Conservation (phyloP, 371 early-diverging fungal species). For the Zychaea mexicana region DNA sequence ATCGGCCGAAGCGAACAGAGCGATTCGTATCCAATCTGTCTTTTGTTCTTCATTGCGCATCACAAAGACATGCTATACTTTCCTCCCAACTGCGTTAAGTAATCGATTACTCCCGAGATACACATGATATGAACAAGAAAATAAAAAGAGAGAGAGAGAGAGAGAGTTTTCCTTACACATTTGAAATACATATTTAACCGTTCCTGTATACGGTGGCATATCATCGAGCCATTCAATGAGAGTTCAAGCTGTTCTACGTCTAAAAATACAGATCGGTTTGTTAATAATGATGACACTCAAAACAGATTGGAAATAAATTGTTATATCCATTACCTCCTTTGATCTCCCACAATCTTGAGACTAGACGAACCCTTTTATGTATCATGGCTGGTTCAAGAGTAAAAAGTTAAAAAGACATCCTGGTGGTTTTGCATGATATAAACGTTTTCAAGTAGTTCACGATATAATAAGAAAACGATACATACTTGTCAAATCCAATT, state of each 20-base stretch:
- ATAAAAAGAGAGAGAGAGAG: not conserved
- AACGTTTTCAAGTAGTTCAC: too few relatives aligned
- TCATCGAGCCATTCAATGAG: not conserved
- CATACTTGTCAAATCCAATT: slow-evolving; percentile 17
- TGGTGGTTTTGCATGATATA: too few relatives aligned
- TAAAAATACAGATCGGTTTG: too few relatives aligned
- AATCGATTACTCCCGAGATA: too few relatives aligned
- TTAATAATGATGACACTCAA: not conserved
- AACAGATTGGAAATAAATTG: too few relatives aligned
- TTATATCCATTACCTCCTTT: not conserved
- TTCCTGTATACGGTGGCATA: not conserved
- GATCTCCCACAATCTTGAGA: not conserved
- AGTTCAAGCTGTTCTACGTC: not conserved
- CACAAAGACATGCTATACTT: slow-evolving; percentile 38
- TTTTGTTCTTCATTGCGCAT: slow-evolving; percentile 22
- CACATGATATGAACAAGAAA: not conserved
- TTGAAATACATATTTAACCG: not conserved
- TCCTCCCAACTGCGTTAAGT: too few relatives aligned
- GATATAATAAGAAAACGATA: not conserved
- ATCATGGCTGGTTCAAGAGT: not conserved
- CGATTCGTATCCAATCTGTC: slow-evolving; percentile 52
- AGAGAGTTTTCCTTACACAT: too few relatives aligned
- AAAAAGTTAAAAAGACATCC: too few relatives aligned
- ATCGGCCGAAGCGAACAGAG: slow-evolving; percentile 36
- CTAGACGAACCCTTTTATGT: not conserved